Percentiles rank a stretch among this genome's conserved stretches.
Conservation (phyloP, 1,139 yeast species). For the Yamadazyma sp. region DNA sequence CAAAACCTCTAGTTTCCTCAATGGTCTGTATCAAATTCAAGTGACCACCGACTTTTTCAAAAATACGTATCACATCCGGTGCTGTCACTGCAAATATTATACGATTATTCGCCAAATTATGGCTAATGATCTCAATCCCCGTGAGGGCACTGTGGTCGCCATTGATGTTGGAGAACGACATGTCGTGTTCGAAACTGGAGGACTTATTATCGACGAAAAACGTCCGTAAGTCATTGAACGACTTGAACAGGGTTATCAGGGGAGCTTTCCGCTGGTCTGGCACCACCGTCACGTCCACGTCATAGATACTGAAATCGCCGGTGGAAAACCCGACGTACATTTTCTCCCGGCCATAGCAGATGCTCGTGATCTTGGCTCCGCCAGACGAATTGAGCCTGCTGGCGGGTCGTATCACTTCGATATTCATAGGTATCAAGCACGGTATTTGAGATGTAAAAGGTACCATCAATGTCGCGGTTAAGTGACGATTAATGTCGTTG, state of each 20-base stretch:
- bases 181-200: conserved; percentile 17
- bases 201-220: conserved; percentile 22
- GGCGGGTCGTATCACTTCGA: conserved; percentile 17
- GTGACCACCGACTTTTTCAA: conserved; percentile 37
- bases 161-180: conserved; percentile 17
- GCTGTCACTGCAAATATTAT: conserved; percentile 29
- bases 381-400: conserved; percentile 16
- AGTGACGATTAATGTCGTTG: not conserved
- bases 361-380: conserved; percentile 23
- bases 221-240: conserved; percentile 27
- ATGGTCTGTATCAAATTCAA: conserved; percentile 33
- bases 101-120: conserved; percentile 18
- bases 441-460: not conserved
- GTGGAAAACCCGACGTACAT: conserved; percentile 36
- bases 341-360: conserved; percentile 20
- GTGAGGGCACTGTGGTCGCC: conserved; percentile 14
- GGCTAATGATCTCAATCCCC: conserved; percentile 13
- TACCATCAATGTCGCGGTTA: not conserved
- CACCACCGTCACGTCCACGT: conserved; percentile 14
- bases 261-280: conserved; percentile 14
- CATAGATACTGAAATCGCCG: conserved; percentile 35
- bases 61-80: conserved; percentile 26
- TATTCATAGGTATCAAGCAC: conserved; percentile 18
- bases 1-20: conserved; percentile 24
- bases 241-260: conserved; percentile 22